These are phyloP conservation scores for Hebeloma cylindrosporum DNA, from an alignment of 768 basidiomycete species.

Conservation along the genomic window DNA sequence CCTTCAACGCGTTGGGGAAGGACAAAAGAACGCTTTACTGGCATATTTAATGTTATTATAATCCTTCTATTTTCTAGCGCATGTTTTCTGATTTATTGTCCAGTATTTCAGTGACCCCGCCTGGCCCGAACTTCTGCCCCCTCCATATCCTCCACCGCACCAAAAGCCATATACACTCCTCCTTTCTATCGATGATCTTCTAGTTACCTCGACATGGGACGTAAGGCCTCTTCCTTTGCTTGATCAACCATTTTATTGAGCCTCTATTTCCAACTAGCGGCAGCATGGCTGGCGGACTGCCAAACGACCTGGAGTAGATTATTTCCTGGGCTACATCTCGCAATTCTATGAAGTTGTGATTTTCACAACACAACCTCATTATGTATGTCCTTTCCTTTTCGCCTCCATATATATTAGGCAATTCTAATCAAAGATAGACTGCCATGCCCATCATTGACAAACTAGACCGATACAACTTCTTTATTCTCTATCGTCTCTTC, in stretches of 20 bases:
- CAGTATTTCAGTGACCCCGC: slow-evolving; percentile 93
- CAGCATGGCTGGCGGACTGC: slow-evolving; percentile 96
- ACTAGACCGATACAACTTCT: slow-evolving; percentile 91
- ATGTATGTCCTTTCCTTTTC: slow-evolving; percentile 53
- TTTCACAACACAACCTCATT: slow-evolving; percentile 88
- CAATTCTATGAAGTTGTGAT: slow-evolving; percentile 98
- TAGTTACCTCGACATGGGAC: slow-evolving; percentile 94
- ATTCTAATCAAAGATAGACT: slow-evolving; percentile 50
- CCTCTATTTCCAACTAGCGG: slow-evolving; percentile 47
- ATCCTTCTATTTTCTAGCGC: no score
- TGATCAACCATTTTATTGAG: neutral
- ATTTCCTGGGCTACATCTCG: slow-evolving; percentile 95
- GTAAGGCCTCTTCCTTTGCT: slow-evolving; percentile 48
- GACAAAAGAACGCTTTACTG: slow-evolving; percentile 58
- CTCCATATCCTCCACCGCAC: slow-evolving; percentile 76
- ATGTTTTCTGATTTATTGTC: slow-evolving; percentile 24
- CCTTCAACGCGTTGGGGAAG: slow-evolving; percentile 65
- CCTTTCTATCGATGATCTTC: slow-evolving; percentile 87
- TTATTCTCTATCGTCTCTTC: slow-evolving; percentile 87
- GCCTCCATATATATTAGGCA: neutral
- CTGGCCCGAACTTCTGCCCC: slow-evolving; percentile 90
- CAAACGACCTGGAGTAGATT: slow-evolving; percentile 96
- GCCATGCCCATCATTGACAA: slow-evolving; percentile 88
- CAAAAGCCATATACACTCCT: slow-evolving; percentile 92
- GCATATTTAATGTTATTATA: slow-evolving; percentile 77